phyloP scores from a whole-genome alignment of 2,329 filamentous ascomycete species.

The Alternaria hordeiaustralica region DNA sequence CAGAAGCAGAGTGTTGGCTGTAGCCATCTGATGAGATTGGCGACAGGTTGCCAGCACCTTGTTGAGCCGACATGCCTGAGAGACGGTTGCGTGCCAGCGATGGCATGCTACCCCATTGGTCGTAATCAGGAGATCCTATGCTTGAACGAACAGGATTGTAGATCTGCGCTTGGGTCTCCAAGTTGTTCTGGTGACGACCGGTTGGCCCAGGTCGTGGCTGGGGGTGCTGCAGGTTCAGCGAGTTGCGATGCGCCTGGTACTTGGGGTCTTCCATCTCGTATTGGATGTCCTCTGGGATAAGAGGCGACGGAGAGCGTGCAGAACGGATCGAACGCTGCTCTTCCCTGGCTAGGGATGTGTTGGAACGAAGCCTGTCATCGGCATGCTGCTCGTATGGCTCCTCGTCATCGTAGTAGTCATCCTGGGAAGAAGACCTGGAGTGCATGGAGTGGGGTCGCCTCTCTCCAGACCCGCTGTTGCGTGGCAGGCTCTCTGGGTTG shows the following conservation, averaged over 20 bases:
- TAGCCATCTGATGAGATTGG: slow-evolving; percentile 50
- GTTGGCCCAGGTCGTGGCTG: slow-evolving; percentile 77
- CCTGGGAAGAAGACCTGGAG: slow-evolving; percentile 81
- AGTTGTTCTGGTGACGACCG: slow-evolving; percentile 73
- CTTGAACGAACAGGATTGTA: slow-evolving; percentile 57
- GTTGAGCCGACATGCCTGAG: slow-evolving; percentile 40
- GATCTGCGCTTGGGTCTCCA: slow-evolving; percentile 75
- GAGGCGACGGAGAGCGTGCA: slow-evolving; percentile 57
- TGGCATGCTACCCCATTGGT: slow-evolving; percentile 58
- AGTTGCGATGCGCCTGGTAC: slow-evolving; percentile 82
- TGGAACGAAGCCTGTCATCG: slow-evolving; percentile 60
- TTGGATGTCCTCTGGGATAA: slow-evolving; percentile 61
- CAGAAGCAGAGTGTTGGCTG: slow-evolving; percentile 47
- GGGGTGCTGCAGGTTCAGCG: slow-evolving; percentile 78
- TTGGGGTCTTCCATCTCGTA: slow-evolving; percentile 68
- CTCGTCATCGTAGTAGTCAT: slow-evolving; percentile 69
- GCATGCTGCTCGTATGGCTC: slow-evolving; percentile 61
- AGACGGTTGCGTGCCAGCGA: slow-evolving; percentile 50
- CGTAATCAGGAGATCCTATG: slow-evolving; percentile 48
- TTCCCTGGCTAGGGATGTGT: slow-evolving; percentile 40
- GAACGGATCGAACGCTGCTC: slow-evolving; percentile 46
- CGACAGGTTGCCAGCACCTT: slow-evolving; percentile 43
- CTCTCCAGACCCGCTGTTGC: slow-evolving; percentile 66
- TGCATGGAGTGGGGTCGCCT: slow-evolving; percentile 67
- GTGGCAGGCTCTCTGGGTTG: slow-evolving; percentile 74